phyloP scores from a whole-genome alignment of 2,329 filamentous ascomycete genomes.

The Monosporascus sp. region DNA sequence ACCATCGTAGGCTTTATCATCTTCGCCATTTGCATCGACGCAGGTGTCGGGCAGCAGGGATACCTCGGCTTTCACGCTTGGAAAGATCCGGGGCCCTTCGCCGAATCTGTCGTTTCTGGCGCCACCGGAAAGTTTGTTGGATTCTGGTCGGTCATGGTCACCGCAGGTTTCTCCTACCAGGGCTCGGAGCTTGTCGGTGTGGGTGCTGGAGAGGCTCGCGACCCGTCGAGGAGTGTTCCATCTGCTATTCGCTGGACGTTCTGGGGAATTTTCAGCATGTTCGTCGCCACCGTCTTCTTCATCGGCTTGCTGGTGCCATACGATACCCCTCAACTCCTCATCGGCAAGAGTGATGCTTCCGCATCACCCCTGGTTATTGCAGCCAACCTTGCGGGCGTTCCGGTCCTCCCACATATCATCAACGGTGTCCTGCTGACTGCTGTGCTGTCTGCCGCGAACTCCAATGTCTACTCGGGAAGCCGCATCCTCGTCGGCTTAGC shows the following conservation, averaged over 20 bases:
- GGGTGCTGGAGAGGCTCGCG: slow-evolving; percentile 70
- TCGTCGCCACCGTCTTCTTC: slow-evolving; percentile 61
- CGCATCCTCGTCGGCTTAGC: slow-evolving; percentile 64
- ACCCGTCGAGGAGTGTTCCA: slow-evolving; percentile 68
- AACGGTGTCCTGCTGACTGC: slow-evolving; percentile 75
- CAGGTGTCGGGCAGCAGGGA: slow-evolving; percentile 63
- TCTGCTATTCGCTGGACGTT: slow-evolving; percentile 69
- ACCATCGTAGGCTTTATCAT: slow-evolving; percentile 72
- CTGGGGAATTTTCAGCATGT: slow-evolving; percentile 68
- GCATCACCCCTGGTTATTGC: slow-evolving; percentile 62
- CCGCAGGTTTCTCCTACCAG: slow-evolving; percentile 65
- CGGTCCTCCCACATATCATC: slow-evolving; percentile 62
- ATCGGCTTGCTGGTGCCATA: slow-evolving; percentile 67
- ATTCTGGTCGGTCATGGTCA: slow-evolving; percentile 65
- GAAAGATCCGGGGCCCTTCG: slow-evolving; percentile 63
- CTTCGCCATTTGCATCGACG: slow-evolving; percentile 70
- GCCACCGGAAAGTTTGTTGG: slow-evolving; percentile 58
- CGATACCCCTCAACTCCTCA: slow-evolving; percentile 48
- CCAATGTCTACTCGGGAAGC: slow-evolving; percentile 68
- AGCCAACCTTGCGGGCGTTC: slow-evolving; percentile 56
- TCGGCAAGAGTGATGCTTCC: slow-evolving; percentile 49
- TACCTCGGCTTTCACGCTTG: slow-evolving; percentile 72
- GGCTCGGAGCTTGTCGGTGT: slow-evolving; percentile 73
- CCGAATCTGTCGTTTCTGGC: slow-evolving; percentile 50
- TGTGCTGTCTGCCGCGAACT: slow-evolving; percentile 73